Conservation (phyloP, 2,329 filamentous ascomycete species). For the Trichoderma sp. region DNA sequence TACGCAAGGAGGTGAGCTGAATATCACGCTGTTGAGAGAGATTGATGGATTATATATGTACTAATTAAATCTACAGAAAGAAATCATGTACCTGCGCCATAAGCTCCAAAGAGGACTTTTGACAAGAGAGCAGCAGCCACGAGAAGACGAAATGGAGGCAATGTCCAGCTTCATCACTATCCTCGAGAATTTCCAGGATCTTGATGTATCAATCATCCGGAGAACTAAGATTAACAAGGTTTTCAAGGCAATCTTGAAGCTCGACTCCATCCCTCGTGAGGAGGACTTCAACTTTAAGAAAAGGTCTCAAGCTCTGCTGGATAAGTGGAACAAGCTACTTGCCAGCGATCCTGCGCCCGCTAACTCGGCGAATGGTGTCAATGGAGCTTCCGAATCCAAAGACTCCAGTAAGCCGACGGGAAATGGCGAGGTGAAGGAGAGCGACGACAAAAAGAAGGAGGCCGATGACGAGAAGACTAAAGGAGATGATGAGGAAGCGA, state of each 20-base stretch:
- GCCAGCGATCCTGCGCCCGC: constrained; percentile 53
- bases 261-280: constrained; percentile 82
- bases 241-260: constrained; percentile 88
- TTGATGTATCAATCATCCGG: constrained; percentile 87
- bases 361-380: constrained; percentile 48
- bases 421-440: constrained; percentile 45
- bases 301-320: constrained; percentile 76
- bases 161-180: constrained; percentile 79
- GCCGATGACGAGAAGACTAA: constrained; percentile 36
- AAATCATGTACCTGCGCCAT: constrained; percentile 91
- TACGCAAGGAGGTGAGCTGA: constrained; percentile 59
- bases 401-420: constrained; percentile 47
- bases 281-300: constrained; percentile 88
- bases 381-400: constrained; percentile 44
- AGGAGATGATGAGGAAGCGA: constrained; percentile 34
- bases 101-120: constrained; percentile 94
- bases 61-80: constrained; percentile 55
- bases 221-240: constrained; percentile 98
- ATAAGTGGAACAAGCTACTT: constrained; percentile 87
- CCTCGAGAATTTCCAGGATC: constrained; percentile 75
- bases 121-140: constrained; percentile 79
- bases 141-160: constrained; percentile 77
- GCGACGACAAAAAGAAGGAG: constrained; percentile 36
- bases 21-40: neutral
- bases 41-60: neutral